Base-by-base conservation (phyloP, 1,284 basidiomycete species). In the Ganoderma multipileum region DNA sequence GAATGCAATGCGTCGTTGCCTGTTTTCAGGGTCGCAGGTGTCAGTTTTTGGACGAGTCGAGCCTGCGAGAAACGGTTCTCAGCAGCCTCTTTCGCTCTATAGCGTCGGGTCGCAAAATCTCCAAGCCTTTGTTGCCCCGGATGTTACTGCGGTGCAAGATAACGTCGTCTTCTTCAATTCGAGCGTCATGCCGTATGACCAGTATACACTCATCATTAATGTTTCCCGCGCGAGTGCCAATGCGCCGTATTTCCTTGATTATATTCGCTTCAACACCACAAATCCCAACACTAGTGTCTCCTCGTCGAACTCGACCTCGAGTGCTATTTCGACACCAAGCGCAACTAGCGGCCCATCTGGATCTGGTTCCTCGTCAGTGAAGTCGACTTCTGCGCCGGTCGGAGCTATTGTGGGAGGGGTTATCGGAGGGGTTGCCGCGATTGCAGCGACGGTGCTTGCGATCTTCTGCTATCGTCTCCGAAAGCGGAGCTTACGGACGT, bases 131-230 rank as follows among this genome's bases (percentile, higher is more conserved):
- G 55, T 62, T 20, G 55, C 70, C 11, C 52, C 61, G 3, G 26
- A 47, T 16, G 70, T 66, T 26, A 42, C 39, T 11, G 28, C 63
- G 2, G 16, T 62, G 11, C 54, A 50, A 33, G 67, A 71, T 54
- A 66, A 66, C 23, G 67, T 71, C 58, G 42, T 61, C 9, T 68
- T 71, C 39, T 71, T 68, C 63, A 64, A 71, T 58, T 71, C 70
- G 30, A 68, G 36, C 41, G 50, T 64, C n/a, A 47, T 71, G 64
- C 64, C 70, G 5, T 68, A 68, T 38, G 67, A 62, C 8, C 52
- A 58, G 33, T 68, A 71, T 26, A 66, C 61, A 6, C 67, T 71
- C n/a, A 33, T 60, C 16, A 66, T 71, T 41, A 71, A 71, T 52
- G 62, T 71, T 44, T 50, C 67, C 1, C 61, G 59, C 9, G 66